A percentile compares a stretch with the other conserved stretches of the same genome.
phyloP scores from a whole-genome alignment of 768 basidiomycete species.

The Pulveroboletus sp. region DNA sequence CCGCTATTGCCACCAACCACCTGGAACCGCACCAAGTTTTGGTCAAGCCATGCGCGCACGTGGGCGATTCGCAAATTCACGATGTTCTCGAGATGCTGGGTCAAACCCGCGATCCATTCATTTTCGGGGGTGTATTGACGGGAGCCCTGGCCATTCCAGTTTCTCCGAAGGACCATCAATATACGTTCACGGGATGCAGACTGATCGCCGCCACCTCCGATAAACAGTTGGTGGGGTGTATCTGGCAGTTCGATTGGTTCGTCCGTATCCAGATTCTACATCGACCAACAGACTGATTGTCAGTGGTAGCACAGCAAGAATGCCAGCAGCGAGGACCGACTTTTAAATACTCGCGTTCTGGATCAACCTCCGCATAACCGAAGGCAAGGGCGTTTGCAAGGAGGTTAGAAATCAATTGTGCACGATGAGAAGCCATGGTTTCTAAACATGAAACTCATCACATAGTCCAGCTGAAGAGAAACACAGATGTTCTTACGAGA shows the following conservation, averaged over 20 bases:
- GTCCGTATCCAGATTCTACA: slow-evolving; percentile 53
- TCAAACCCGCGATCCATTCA: slow-evolving; percentile 39
- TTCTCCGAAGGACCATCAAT: slow-evolving; percentile 11
- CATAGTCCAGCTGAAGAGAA: background rate
- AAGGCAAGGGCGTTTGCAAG: slow-evolving; percentile 47
- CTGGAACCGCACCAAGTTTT: slow-evolving; percentile 48
- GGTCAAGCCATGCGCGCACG: slow-evolving; percentile 48
- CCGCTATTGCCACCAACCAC: background rate
- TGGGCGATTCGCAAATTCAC: slow-evolving; percentile 43
- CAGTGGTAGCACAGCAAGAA: background rate
- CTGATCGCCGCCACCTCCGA: slow-evolving; percentile 18
- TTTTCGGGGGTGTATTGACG: slow-evolving; percentile 23
- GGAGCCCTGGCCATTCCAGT: slow-evolving; percentile 15
- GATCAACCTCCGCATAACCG: slow-evolving; percentile 44
- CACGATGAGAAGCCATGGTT: slow-evolving; percentile 47
- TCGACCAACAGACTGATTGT: background rate
- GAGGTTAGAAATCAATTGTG: slow-evolving; percentile 37
- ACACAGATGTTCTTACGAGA: slow-evolving; percentile 42
- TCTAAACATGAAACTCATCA: slow-evolving; percentile 28
- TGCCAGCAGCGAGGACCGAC: slow-evolving; percentile 22
- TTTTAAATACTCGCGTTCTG: slow-evolving; percentile 48
- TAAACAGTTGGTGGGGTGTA: slow-evolving; percentile 35
- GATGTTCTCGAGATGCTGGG: slow-evolving; percentile 35
- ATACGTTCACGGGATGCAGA: slow-evolving; percentile 13
- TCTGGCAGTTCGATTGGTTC: slow-evolving; percentile 36